These are phyloP conservation scores for Arxiozyma slooffiae DNA, from an alignment of 1,139 yeast species.

Conservation along the genomic window DNA sequence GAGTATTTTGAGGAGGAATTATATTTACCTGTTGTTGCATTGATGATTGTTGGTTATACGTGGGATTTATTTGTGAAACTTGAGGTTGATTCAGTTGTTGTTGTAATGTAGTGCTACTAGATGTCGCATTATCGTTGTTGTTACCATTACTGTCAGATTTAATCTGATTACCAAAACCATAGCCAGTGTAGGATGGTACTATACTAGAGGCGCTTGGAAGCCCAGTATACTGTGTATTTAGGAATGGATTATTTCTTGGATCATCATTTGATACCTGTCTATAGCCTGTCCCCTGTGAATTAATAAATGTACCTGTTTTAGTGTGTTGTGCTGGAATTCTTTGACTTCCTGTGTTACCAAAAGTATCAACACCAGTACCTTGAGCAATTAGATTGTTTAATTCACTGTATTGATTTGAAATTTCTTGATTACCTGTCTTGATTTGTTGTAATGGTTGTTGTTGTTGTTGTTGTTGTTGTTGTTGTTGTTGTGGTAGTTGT, in stretches of 20 bases:
- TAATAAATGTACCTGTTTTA: slow-evolving; percentile 64
- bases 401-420: slow-evolving; percentile 53
- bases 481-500: slow-evolving; percentile 6
- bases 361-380: slow-evolving; percentile 91
- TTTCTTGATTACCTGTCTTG: slow-evolving; percentile 39
- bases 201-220: slow-evolving; percentile 45
- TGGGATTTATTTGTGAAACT: slow-evolving; percentile 20
- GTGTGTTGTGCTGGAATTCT: slow-evolving; percentile 94
- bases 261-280: slow-evolving; percentile 42
- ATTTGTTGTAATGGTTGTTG: slow-evolving; percentile 35
- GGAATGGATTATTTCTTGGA: slow-evolving; percentile 53
- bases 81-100: slow-evolving; percentile 38
- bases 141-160: not conserved
- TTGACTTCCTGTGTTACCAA: slow-evolving; percentile 84
- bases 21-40: slow-evolving; percentile 3
- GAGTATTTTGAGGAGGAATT: not conserved
- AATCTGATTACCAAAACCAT: slow-evolving; percentile 70
- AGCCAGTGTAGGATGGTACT: slow-evolving; percentile 74
- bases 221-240: slow-evolving; percentile 67
- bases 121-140: not conserved
- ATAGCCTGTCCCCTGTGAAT: slow-evolving; percentile 80
- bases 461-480: not conserved
- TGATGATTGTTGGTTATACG: slow-evolving; percentile 29
- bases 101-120: slow-evolving; percentile 8
- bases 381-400: slow-evolving; percentile 69